Conservation (phyloP, 2,329 filamentous ascomycete species). For the Fusarium continuum region DNA sequence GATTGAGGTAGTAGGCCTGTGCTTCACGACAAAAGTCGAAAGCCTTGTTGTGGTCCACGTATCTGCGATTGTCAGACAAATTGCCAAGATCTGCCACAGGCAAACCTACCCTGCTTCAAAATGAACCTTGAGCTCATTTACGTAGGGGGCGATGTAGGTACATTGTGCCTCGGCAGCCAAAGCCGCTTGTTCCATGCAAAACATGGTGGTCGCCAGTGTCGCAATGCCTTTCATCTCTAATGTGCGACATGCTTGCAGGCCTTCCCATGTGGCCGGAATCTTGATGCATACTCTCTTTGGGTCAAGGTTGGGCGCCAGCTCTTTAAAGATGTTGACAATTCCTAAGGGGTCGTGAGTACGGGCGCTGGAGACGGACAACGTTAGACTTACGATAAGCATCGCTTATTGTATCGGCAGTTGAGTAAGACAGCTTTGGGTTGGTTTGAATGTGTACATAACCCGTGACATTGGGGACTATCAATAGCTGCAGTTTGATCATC, state of each 20-base stretch:
- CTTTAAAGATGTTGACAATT: conserved; percentile 49
- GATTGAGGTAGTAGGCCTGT: conserved; percentile 61
- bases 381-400: conserved; percentile 59
- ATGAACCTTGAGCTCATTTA: conserved; percentile 72
- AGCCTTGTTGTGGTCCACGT: conserved; percentile 58
- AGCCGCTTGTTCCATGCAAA: conserved; percentile 67
- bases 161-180: conserved; percentile 66
- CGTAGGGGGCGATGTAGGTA: conserved; percentile 71
- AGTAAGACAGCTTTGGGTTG: conserved; percentile 65
- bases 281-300: conserved; percentile 67
- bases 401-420: conserved; percentile 56
- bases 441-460: conserved; percentile 68
- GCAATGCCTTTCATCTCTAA: conserved; percentile 64
- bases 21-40: conserved; percentile 61
- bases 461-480: conserved; percentile 59
- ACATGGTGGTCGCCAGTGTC: conserved; percentile 70
- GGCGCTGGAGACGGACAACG: fast-evolving
- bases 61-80: conserved; percentile 46
- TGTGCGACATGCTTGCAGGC: conserved; percentile 65
- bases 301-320: conserved; percentile 48
- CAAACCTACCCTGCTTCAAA: conserved; percentile 58
- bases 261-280: conserved; percentile 70
- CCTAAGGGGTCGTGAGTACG: conserved; percentile 49
- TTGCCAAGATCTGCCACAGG: background rate
- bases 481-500: conserved; percentile 65